These are phyloP conservation scores for Torulaspora gathmanii DNA, from an alignment of 805 yeast genomes.

Conservation along the genomic window DNA sequence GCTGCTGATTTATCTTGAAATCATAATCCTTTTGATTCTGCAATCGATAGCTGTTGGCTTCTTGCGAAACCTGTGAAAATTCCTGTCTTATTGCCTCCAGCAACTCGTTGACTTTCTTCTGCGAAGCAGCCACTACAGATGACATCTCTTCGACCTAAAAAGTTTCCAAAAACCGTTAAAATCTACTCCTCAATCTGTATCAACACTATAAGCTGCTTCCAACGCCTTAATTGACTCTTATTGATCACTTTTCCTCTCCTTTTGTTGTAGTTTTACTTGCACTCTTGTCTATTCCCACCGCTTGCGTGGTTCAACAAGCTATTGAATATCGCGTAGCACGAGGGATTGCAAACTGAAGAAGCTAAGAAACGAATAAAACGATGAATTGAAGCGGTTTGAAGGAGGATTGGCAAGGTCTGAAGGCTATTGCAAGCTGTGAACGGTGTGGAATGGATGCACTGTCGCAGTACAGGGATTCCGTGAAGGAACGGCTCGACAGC, in stretches of 20 bases:
- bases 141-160: slow-evolving; percentile 13
- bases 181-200: background rate
- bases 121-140: slow-evolving; percentile 24
- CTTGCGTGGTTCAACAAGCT: background rate
- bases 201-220: background rate
- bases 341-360: background rate
- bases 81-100: slow-evolving; percentile 90
- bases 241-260: background rate
- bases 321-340: background rate
- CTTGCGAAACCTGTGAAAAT: slow-evolving; percentile 77
- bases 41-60: slow-evolving; percentile 77
- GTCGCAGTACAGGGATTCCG: slow-evolving; percentile 22
- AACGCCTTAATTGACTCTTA: background rate
- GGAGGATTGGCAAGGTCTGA: background rate
- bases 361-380: background rate
- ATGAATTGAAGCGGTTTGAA: background rate
- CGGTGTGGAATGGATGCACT: slow-evolving; percentile 18
- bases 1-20: slow-evolving; percentile 83
- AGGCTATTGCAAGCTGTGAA: background rate
- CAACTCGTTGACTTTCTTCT: slow-evolving; percentile 59
- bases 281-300: background rate
- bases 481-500: slow-evolving; percentile 26
- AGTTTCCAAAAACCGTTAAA: background rate
- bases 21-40: slow-evolving; percentile 88
- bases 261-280: background rate